Base-by-base conservation (phyloP, 148 eudicot species). In the Bassia scoparia region DNA sequence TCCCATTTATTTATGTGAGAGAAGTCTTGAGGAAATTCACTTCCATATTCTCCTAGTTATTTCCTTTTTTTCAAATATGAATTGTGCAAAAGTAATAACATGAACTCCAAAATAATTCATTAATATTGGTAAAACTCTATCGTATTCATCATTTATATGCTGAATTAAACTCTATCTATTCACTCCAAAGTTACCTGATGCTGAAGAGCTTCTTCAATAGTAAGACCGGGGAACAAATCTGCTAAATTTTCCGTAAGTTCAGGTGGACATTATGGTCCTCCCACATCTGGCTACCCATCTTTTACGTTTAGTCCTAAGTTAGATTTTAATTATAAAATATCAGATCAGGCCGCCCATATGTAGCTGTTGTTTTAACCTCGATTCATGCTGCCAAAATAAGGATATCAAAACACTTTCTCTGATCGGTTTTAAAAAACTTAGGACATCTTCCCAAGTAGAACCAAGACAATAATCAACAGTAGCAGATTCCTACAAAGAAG, bases 131-230 rank as follows among this genome's bases (percentile, higher is more conserved):
- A 61, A 26, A 18, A 26, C 43, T 61, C 53, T 60, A 20, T 60
- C 35, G n/a, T 5, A 12, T 59, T 33, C 31, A 33, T 60, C 30
- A 29, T n/a, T 6, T 29, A 4, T 30, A 60, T 30, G 21, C 12
- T 14, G 0, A 41, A 41, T 41, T 41, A 41, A 8, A n/a, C n/a
- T n/a, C n/a, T n/a, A n/a, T n/a, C n/a, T n/a, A n/a, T n/a, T n/a
- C n/a, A n/a, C n/a, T n/a, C n/a, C n/a, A 21, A 23, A 29, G 48
- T 0, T 78, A 92, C 97, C 97, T 92, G 96, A 71, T 88, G 86
- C 35, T 86, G 80, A 74, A 88, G 86, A 76, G 89, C 80, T 76
- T 89, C 97, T 78, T 92, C 96, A 68, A 75, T 56, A 73, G 85
- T 79, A 68, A 89, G 86, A 65, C 84, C 93, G 58, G 90, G 89